Evolutionary conservation across 2,329 filamentous ascomycete species (phyloP).

Genomic region (Dryadomyces quercus-mongolicae): DNA sequence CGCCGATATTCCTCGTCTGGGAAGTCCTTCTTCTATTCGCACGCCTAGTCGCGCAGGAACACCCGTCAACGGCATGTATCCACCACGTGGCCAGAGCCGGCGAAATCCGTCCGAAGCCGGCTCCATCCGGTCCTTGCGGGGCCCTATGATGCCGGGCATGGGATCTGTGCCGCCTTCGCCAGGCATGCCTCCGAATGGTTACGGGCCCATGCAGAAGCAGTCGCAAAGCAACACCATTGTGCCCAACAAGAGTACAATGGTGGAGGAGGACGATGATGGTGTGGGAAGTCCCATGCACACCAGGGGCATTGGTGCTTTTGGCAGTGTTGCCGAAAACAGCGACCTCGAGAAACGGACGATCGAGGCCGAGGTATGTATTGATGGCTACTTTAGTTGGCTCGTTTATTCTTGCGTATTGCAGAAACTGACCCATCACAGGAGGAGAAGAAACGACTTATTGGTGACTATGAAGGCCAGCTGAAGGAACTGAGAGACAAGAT

Average conservation of each 20-base stretch:
- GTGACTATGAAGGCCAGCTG: constrained; percentile 72
- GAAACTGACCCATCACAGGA: not conserved
- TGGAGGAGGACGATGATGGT: constrained; percentile 82
- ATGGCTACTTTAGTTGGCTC: too few relatives aligned
- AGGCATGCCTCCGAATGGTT: constrained; percentile 47
- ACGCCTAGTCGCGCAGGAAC: constrained; percentile 47
- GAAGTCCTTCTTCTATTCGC: constrained; percentile 56
- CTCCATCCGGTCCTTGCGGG: constrained; percentile 37
- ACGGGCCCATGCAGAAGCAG: constrained; percentile 72
- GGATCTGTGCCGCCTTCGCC: constrained; percentile 44
- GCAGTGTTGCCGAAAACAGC: constrained; percentile 19
- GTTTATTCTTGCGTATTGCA: not conserved
- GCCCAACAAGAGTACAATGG: constrained; percentile 94
- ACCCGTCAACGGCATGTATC: constrained; percentile 42
- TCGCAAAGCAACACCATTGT: constrained; percentile 94
- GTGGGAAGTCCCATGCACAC: not conserved
- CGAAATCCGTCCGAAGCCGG: constrained; percentile 50
- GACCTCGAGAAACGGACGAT: constrained; percentile 23
- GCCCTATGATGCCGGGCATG: constrained; percentile 11
- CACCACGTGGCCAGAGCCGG: constrained; percentile 38
- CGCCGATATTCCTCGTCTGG: constrained; percentile 54
- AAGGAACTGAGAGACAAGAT: constrained; percentile 63
- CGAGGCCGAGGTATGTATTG: constrained; percentile 25
- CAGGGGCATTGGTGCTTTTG: constrained; percentile 16
- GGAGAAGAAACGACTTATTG: constrained; percentile 37